Evolutionary conservation across 371 early-diverging fungal genomes (phyloP).

Genomic region (Cokeromyces recurvatus): DNA sequence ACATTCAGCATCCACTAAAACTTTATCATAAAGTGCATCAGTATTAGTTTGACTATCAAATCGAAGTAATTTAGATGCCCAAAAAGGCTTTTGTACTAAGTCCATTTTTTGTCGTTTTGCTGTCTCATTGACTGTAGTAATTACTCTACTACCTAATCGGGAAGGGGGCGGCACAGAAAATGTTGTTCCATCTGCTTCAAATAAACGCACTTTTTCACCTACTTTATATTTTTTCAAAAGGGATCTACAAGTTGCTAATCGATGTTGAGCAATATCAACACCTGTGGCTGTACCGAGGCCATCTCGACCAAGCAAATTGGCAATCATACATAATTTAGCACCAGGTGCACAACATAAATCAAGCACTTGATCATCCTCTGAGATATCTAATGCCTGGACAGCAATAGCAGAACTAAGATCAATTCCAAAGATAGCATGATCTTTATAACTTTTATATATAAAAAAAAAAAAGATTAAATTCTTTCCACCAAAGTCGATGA

Average conservation of each 20-base stretch:
- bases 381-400: conserved; percentile 52
- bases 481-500: not conserved
- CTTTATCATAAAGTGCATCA: conserved; percentile 70
- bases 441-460: conserved; percentile 26
- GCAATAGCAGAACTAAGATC: conserved; percentile 81
- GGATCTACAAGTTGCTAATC: conserved; percentile 69
- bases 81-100: conserved; percentile 58
- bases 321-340: conserved; percentile 79
- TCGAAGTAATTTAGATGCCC: conserved; percentile 68
- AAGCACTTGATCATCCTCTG: conserved; percentile 67
- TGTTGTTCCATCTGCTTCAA: conserved; percentile 75
- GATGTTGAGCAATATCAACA: conserved; percentile 77
- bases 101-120: conserved; percentile 11
- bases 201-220: conserved; percentile 56
- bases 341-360: conserved; percentile 84
- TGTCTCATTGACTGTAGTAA: not conserved
- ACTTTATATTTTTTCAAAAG: conserved; percentile 64
- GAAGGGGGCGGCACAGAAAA: conserved; percentile 76
- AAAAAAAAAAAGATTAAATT: too few species aligned
- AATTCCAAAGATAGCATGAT: conserved; percentile 69
- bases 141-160: conserved; percentile 18
- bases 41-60: conserved; percentile 46
- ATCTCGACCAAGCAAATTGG: conserved; percentile 57
- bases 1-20: conserved; percentile 95
- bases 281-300: conserved; percentile 85